Percentiles rank a stretch among this genome's conserved stretches.
phyloP scores from a whole-genome alignment of 306 rosid genomes.

The Pterocarpus macrocarpus region DNA sequence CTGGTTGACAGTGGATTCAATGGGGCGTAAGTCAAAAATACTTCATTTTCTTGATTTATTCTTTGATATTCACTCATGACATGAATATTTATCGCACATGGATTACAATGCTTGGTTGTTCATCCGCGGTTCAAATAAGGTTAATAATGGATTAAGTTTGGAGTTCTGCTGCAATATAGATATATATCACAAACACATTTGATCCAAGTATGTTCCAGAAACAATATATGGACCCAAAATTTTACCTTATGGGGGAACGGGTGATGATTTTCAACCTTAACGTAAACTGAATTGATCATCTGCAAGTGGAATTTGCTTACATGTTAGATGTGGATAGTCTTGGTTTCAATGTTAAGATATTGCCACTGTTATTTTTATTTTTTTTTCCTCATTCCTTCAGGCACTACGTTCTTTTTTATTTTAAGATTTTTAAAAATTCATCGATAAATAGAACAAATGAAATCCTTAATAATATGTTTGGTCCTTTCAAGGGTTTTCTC shows the following conservation, averaged over 20 bases:
- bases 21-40: too few species aligned
- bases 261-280: constrained; percentile 27
- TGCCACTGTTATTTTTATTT: constrained; percentile 1
- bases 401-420: neutral
- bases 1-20: too few species aligned
- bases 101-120: too few species aligned
- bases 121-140: too few species aligned
- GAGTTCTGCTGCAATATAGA: too few species aligned
- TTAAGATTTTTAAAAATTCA: neutral
- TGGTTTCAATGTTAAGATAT: constrained; percentile 93
- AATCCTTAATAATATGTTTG: neutral
- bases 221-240: neutral
- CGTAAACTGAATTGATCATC: constrained; percentile 45
- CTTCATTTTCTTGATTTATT: too few species aligned
- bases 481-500: constrained; percentile 32
- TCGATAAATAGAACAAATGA: constrained; percentile 9
- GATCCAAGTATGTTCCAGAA: constrained; percentile 19
- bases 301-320: constrained; percentile 88
- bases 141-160: too few species aligned
- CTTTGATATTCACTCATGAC: too few species aligned
- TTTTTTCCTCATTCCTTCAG: neutral
- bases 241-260: neutral
- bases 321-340: constrained; percentile 93
- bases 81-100: too few species aligned
- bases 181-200: too few species aligned